Percentiles rank a stretch among this genome's conserved stretches.
These are phyloP conservation scores for Ramichloridium luteum DNA, from an alignment of 2,329 filamentous ascomycete species.

Conservation along the genomic window DNA sequence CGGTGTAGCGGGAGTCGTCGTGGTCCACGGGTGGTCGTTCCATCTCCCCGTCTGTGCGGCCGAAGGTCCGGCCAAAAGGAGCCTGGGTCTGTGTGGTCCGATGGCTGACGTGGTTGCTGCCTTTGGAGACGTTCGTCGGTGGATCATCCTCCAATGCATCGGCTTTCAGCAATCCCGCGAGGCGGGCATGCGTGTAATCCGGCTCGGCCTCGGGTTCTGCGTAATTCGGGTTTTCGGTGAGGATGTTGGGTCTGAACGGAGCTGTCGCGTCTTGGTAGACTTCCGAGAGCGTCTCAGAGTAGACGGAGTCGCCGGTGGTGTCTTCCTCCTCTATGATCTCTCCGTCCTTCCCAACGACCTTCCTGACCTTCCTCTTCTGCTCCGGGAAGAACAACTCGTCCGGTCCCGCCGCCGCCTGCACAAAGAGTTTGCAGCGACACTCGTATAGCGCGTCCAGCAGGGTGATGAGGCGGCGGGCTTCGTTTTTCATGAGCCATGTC, in stretches of 20 bases:
- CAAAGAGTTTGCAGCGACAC: constrained; percentile 62
- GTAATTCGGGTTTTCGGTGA: constrained; percentile 42
- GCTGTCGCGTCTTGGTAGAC: constrained; percentile 67
- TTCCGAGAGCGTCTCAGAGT: constrained; percentile 56
- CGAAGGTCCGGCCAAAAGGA: constrained; percentile 22
- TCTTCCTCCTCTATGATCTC: constrained; percentile 12
- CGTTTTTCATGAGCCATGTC: constrained; percentile 59
- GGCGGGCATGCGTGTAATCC: constrained; percentile 26
- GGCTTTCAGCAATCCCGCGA: constrained; percentile 27
- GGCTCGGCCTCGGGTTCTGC: constrained; percentile 23
- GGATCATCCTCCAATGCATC: constrained; percentile 40
- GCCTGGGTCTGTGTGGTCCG: constrained; percentile 7
- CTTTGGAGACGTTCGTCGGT: constrained; percentile 18
- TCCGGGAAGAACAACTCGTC: constrained; percentile 66
- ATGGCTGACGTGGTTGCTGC: constrained; percentile 27
- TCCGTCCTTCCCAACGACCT: no score
- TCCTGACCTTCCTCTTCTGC: constrained; percentile 9
- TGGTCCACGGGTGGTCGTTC: constrained; percentile 22
- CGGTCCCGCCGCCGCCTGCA: constrained; percentile 54
- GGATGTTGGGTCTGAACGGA: constrained; percentile 69
- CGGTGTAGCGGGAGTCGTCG: constrained; percentile 17
- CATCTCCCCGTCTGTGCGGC: constrained; percentile 22
- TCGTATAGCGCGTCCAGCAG: constrained; percentile 72
- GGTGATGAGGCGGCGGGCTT: constrained; percentile 68
- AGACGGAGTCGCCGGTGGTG: constrained; percentile 39